phyloP scores from a whole-genome alignment of 2,329 filamentous ascomycete genomes.

The Penicillium expansum region DNA sequence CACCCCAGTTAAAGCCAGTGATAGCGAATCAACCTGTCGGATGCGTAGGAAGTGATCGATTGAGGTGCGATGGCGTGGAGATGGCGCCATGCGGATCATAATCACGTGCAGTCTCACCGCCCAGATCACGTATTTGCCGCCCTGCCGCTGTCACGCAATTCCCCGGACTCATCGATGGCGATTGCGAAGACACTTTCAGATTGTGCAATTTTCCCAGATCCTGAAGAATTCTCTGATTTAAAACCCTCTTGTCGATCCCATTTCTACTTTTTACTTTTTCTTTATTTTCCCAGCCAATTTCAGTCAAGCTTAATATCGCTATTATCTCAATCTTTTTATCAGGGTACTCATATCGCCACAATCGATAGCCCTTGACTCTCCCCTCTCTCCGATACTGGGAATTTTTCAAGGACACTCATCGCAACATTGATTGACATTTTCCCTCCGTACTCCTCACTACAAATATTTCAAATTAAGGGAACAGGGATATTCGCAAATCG shows the following conservation, averaged over 20 bases:
- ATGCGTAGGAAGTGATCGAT: background rate
- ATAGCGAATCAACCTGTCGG: conserved; percentile 15
- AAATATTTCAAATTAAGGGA: background rate
- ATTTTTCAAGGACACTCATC: background rate
- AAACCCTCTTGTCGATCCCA: background rate
- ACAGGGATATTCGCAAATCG: background rate
- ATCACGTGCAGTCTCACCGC: conserved; percentile 19
- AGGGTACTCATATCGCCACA: background rate
- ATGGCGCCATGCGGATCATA: conserved; percentile 22
- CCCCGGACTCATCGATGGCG: conserved; percentile 4
- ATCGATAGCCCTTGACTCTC: background rate
- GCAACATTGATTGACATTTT: background rate
- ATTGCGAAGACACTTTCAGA: background rate
- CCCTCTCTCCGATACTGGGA: background rate
- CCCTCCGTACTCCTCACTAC: background rate
- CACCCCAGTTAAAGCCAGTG: background rate
- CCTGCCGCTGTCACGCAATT: conserved; percentile 1
- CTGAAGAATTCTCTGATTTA: background rate
- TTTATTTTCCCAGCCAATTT: background rate
- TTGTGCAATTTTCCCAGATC: conserved; percentile 2
- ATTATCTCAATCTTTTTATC: background rate
- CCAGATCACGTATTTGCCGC: conserved; percentile 6
- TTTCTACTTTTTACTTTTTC: background rate
- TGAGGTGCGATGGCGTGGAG: conserved; percentile 13
- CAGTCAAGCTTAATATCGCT: background rate